Evolutionary conservation across 805 yeast species (phyloP), one percentile per base, ranked within the genome.

Genomic region (Candida suzukii): DNA sequence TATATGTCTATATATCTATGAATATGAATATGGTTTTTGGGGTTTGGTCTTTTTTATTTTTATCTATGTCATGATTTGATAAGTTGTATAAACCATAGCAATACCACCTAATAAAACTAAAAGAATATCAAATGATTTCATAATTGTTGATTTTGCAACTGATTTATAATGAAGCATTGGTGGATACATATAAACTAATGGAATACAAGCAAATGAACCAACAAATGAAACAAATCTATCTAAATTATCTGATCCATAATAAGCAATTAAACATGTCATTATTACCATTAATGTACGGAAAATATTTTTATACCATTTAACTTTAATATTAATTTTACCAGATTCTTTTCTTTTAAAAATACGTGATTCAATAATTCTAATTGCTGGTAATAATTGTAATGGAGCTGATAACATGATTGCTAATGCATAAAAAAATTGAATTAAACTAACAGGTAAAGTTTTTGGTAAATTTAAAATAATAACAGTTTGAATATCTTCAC

Each of bases 171-270:
- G 93, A 40, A 85, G 63, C 70, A 85, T 68, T 16, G 95, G 93
- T 9, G 95, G 93, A 53, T 84, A 83, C 78, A 85, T 80, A 63
- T 85, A 85, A 5, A 85, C 93, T 64, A 85, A 70, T 2, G 95
- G 95, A 41, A 85, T 82, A 53, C 95, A 85, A 1, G 91, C 90
- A 63, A 85, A 81, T 40, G 88, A 82, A 3, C 95, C 95, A 40
- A 85, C 83, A 54, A 85, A 78, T 2, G 90, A 79, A 11, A 85
- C 91, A 61, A 85, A 82, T 47, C 67, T 70, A 56, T 85, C 93
- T 46, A 85, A 63, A 51, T 83, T 76, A 43, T 73, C 67, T 1
- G 88, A 83, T 0, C 91, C 91, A 46, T 69, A 68, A 46, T 76
- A 74, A 0, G 93, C 88, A 44, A 80, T 67, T 13, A 66, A 46